These are phyloP conservation scores for Xylaria acuta DNA, from an alignment of 495 filamentous ascomycete genomes.

Conservation along the genomic window DNA sequence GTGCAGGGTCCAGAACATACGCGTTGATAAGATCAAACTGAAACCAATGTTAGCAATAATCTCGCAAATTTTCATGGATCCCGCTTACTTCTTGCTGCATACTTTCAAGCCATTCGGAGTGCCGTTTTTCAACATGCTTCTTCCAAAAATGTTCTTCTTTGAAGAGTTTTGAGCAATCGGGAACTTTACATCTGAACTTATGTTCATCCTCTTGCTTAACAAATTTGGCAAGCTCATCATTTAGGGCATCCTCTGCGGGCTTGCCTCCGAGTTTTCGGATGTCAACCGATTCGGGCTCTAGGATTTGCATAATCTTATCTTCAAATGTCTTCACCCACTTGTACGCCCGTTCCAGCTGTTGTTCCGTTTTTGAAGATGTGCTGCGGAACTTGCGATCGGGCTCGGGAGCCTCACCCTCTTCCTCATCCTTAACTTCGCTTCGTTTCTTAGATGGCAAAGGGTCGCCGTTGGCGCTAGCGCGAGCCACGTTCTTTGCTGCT, in stretches of 20 bases:
- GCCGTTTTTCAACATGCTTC: slow-evolving; percentile 97
- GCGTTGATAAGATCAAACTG: slow-evolving; percentile 88
- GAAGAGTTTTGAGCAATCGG: slow-evolving; percentile 95
- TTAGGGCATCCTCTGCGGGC: slow-evolving; percentile 80
- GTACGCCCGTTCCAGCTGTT: slow-evolving; percentile 91
- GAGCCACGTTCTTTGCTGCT: slow-evolving; percentile 82
- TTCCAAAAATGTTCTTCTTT: slow-evolving; percentile 96
- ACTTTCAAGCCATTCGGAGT: slow-evolving; percentile 82
- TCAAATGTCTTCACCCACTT: slow-evolving; percentile 99
- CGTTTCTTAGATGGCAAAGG: slow-evolving; percentile 81
- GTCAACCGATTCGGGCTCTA: slow-evolving; percentile 88
- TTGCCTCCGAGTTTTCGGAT: slow-evolving; percentile 88
- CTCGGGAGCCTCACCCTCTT: slow-evolving; percentile 66
- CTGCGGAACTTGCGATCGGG: slow-evolving; percentile 69
- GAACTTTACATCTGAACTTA: slow-evolving; percentile 95
- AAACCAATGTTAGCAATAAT: slow-evolving; percentile 32
- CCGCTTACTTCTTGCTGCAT: slow-evolving; percentile 80
- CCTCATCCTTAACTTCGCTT: slow-evolving; percentile 69
- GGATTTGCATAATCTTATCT: slow-evolving; percentile 89
- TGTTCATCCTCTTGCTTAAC: slow-evolving; percentile 97
- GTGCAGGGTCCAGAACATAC: slow-evolving; percentile 91
- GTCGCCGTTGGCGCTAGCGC: slow-evolving; percentile 78
- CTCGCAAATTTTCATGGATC: neutral
- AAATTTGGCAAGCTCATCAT: slow-evolving; percentile 84
- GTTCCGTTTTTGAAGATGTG: slow-evolving; percentile 75